Evolutionary conservation across 2,329 filamentous ascomycete genomes (phyloP), one percentile per base, ranked within the genome.

Genomic region (Cordyceps javanica): DNA sequence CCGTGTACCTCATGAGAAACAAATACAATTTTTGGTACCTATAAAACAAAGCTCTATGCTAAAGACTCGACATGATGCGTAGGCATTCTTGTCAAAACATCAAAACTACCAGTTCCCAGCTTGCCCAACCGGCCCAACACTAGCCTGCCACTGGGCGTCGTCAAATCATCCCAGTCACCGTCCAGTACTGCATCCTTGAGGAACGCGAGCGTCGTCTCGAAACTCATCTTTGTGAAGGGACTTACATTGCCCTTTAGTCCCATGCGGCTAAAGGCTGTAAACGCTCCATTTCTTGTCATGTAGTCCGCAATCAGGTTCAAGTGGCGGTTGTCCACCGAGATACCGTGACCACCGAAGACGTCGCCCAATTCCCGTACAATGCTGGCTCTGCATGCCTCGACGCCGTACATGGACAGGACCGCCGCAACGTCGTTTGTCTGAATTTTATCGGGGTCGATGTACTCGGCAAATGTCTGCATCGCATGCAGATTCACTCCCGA

Each of bases 171-270:
- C 80, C 85, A 90, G 72, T 97, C 94, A 51, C 90, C 87, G 67
- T 96, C 91, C 59, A 95, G 77, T 26, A 97, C 88, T 1, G 94
- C 92, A 69, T 97, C 94, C 72, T 89, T 92, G 67, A 99, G 79
- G 78, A 97, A 97, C 1, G 89, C 87, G 39, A 97, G 82, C 2
- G 94, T 99, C 4, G 94, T 99, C 81, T 99, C 94, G 75, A 97
- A 99, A 72, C 90, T 96, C 93, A 97, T 97, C 81, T 97, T 97
- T 74, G 94, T 93, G 65, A 99, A 93, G 0, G 94, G 91, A 63
- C 87, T 92, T 28, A 93, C 87, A 67, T 90, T 92, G 62, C 89
- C 86, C 68, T 85, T 86, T 60, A 99, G 78, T 1, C 93, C 94
- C 69, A 90, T 95, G 50, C 94, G 88, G 74, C 90, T 96, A 76